phyloP scores from a whole-genome alignment of 129 eudicot species.

The Pseudognaphalium luteoalbum region DNA sequence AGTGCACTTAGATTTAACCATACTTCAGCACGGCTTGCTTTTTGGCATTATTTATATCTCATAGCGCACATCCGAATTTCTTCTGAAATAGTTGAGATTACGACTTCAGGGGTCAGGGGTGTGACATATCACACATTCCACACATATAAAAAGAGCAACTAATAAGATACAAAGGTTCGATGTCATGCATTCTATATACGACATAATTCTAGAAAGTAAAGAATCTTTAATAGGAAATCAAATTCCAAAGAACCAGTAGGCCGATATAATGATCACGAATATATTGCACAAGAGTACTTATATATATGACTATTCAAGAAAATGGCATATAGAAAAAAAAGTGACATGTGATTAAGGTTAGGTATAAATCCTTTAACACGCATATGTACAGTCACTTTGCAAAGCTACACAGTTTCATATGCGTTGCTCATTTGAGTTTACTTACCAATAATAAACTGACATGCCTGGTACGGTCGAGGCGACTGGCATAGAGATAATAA shows the following conservation, averaged over 20 bases:
- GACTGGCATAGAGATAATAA: slow-evolving; percentile 80
- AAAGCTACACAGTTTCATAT: not conserved
- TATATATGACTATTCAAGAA: not conserved
- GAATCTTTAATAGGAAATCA: not conserved
- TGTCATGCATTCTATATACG: not conserved
- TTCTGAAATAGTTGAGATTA: not conserved
- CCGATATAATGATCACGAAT: not conserved
- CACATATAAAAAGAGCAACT: not conserved
- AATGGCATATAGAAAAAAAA: not conserved
- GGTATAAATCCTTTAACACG: not conserved
- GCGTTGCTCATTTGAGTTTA: not conserved
- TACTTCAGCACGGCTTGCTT: not conserved
- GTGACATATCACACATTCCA: not conserved
- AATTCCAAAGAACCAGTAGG: not conserved
- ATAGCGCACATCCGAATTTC: not conserved
- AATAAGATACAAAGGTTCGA: slow-evolving; percentile 4
- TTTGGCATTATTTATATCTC: not conserved
- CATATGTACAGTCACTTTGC: not conserved
- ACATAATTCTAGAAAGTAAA: not conserved
- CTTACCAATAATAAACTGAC: slow-evolving; percentile 92
- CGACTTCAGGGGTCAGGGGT: not conserved
- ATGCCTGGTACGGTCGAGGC: slow-evolving; percentile 77
- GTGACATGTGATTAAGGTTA: not conserved
- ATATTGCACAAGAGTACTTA: not conserved
- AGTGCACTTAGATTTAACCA: not conserved